Evolutionary conservation across 306 rosid genomes (phyloP), one percentile per base, ranked within the genome.

Genomic region (Prunus armeniaca): DNA sequence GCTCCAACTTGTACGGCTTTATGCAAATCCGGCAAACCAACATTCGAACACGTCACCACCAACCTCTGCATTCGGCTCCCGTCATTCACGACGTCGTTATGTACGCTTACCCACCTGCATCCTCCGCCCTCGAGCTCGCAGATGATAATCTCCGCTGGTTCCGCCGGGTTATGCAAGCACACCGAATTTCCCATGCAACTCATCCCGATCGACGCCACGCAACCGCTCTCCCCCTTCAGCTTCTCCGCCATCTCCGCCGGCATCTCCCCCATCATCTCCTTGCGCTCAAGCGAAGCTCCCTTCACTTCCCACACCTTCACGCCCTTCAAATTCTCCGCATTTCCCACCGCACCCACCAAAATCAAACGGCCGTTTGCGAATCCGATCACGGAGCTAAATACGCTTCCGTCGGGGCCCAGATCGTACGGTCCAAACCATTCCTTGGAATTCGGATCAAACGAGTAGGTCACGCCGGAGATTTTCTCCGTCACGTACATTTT

Each of bases 381-480:
- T 18, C 89, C 93, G 24, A 86, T 79, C 12, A 71, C 69, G 9
- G 80, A 73, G 47, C 81, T 70, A 8, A 57, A 81, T 0, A 80
- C 80, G 1, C 45, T 67, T 30, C 18, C 75, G 6, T 75, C 78
- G 0, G 88, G 84, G 14, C 83, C 72, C 22, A 89, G 78, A 76
- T 86, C 61, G 47, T 51, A 93, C 6, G 97, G 90, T 2, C 94
- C 98, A 2, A 68, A 43, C 97, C 98, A 93, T 3, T 19, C 47
- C 75, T 61, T 87, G 14, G 63, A 20, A 0, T 11, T 3, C 0
- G 97, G 82, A 19, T 89, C 76, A 32, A 93, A 93, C 0, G 84
- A 72, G 88, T 76, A 86, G 1, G 87, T 86, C n/a, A 69, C 12
- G 4, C 88, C 88, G 43, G 93, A 86, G 34, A 41, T 58, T 45